phyloP scores from a whole-genome alignment of 2,329 filamentous ascomycete species.

The Penicillium fuscoglaucum region DNA sequence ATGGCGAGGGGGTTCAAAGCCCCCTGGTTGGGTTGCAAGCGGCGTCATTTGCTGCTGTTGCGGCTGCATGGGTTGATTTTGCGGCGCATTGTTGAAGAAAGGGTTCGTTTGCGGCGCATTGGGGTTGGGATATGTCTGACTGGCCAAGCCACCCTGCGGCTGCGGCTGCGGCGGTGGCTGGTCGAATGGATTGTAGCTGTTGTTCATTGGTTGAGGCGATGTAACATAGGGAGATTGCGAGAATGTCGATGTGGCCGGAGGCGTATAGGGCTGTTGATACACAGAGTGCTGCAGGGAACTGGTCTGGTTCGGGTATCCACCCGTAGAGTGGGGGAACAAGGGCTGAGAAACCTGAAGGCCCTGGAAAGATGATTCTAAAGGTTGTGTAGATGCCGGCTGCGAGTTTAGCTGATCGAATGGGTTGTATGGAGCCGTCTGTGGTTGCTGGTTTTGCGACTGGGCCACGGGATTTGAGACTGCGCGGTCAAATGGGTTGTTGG shows the following conservation, averaged over 20 bases:
- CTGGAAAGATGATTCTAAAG: slow-evolving; percentile 70
- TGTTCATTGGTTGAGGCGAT: slow-evolving; percentile 39
- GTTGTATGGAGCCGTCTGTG: slow-evolving; percentile 55
- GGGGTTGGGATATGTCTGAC: slow-evolving; percentile 26
- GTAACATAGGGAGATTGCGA: slow-evolving; percentile 37
- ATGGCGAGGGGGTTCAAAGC: slow-evolving; percentile 27
- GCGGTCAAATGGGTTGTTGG: slow-evolving; percentile 68
- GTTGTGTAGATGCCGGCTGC: slow-evolving; percentile 30
- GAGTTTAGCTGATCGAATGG: slow-evolving; percentile 60
- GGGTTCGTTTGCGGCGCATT: slow-evolving; percentile 35
- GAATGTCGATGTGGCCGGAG: slow-evolving; percentile 40
- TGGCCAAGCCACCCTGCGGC: slow-evolving; percentile 28
- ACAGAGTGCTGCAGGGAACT: slow-evolving; percentile 40
- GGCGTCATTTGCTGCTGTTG: slow-evolving; percentile 23
- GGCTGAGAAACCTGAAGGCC: slow-evolving; percentile 70
- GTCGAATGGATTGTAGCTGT: slow-evolving; percentile 47
- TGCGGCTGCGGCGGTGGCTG: slow-evolving; percentile 35
- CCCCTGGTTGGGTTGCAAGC: slow-evolving; percentile 8
- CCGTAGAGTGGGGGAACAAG: slow-evolving; percentile 74
- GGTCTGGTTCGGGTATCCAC: slow-evolving; percentile 54
- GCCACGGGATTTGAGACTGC: slow-evolving; percentile 40
- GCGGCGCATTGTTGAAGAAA: slow-evolving; percentile 36
- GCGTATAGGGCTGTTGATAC: slow-evolving; percentile 46
- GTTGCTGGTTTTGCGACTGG: slow-evolving; percentile 20
- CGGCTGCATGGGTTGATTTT: slow-evolving; percentile 21